A percentile compares a stretch with the other conserved stretches of the same genome.
phyloP scores from a whole-genome alignment of 2,329 filamentous ascomycete species.

The Colletotrichum sp. region DNA sequence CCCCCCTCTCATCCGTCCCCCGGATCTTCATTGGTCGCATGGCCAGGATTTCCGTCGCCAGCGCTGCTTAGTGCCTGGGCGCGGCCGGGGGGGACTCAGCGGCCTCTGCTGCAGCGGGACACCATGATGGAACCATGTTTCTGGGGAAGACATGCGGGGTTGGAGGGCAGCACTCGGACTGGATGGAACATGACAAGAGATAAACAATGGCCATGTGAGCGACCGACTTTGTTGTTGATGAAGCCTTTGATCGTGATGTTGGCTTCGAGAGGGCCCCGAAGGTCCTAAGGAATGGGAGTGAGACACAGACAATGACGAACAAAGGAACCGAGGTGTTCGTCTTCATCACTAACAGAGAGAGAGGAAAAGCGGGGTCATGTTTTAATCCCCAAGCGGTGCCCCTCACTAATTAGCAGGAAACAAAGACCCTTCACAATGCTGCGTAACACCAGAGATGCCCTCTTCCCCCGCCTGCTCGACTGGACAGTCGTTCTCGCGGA shows the following conservation, averaged over 20 bases:
- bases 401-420: neutral
- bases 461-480: neutral
- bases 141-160: conserved; percentile 17
- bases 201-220: conserved; percentile 5
- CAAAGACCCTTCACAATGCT: neutral
- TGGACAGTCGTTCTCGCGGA: neutral
- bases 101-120: neutral
- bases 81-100: neutral
- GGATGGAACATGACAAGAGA: neutral
- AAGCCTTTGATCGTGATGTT: neutral
- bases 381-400: neutral
- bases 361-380: neutral
- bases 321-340: neutral
- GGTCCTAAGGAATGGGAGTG: neutral
- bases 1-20: neutral
- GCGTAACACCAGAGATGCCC: neutral
- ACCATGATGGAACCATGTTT: conserved; percentile 7
- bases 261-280: neutral
- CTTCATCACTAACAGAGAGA: neutral
- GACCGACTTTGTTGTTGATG: neutral
- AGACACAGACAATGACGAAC: neutral
- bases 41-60: neutral
- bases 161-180: neutral
- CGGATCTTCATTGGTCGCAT: neutral
- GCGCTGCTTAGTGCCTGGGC: neutral